These are phyloP conservation scores for Periconia macrospinosa DNA, from an alignment of 2,329 filamentous ascomycete species.

Conservation along the genomic window DNA sequence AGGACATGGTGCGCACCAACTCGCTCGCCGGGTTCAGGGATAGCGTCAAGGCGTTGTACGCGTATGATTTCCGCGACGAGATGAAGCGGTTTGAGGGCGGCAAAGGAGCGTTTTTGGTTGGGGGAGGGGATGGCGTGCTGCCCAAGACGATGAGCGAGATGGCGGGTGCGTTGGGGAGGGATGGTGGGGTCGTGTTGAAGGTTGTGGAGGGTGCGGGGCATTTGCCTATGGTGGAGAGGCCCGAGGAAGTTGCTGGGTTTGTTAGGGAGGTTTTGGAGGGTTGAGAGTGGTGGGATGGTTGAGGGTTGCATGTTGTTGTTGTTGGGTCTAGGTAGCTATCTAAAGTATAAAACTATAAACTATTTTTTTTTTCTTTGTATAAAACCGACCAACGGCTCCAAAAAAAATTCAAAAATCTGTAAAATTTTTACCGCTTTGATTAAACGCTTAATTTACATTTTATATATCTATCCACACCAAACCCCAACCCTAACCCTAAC, in stretches of 20 bases:
- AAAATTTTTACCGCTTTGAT: too few species aligned
- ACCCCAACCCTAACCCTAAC: too few species aligned
- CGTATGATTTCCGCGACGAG: slow-evolving; percentile 65
- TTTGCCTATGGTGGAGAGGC: slow-evolving; percentile 80
- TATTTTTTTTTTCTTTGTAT: too few species aligned
- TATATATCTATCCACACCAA: too few species aligned
- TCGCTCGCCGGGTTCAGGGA: slow-evolving; percentile 69
- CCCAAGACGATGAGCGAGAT: slow-evolving; percentile 81
- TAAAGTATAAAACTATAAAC: too few species aligned
- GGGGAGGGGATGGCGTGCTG: slow-evolving; percentile 72
- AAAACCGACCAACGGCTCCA: too few species aligned
- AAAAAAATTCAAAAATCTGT: too few species aligned
- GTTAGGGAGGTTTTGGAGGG: slow-evolving; percentile 56
- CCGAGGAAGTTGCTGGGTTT: slow-evolving; percentile 66
- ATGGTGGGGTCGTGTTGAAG: slow-evolving; percentile 58
- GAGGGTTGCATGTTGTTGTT: too few species aligned
- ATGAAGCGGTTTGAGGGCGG: slow-evolving; percentile 60
- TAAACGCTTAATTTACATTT: too few species aligned
- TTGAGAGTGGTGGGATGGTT: too few species aligned
- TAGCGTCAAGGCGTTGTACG: slow-evolving; percentile 70
- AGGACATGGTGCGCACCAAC: slow-evolving; percentile 70
- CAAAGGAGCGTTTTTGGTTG: slow-evolving; percentile 70
- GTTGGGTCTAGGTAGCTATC: too few species aligned
- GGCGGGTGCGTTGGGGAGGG: slow-evolving; percentile 46
- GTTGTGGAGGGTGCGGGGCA: slow-evolving; percentile 74